Conservation (phyloP, 805 yeast genomes). For the Suhomyces emberorum region DNA sequence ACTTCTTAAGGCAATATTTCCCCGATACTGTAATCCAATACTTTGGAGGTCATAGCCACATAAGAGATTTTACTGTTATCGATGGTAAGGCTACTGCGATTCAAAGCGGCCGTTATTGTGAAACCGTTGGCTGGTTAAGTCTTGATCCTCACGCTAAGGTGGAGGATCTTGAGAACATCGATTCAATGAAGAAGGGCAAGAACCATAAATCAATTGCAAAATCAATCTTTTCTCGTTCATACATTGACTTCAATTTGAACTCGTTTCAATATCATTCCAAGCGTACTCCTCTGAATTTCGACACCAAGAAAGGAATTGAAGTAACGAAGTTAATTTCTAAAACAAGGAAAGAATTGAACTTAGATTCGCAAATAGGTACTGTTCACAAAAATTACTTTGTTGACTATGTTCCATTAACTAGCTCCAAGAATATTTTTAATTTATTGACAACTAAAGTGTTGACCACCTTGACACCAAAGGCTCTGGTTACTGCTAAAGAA, state of each 20-base stretch:
- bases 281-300: slow-evolving; percentile 34
- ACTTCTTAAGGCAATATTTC: slow-evolving; percentile 50
- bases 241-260: slow-evolving; percentile 76
- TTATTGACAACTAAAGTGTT: slow-evolving; percentile 58
- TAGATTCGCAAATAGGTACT: slow-evolving; percentile 58
- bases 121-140: slow-evolving; percentile 87
- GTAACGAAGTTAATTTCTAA: slow-evolving; percentile 44
- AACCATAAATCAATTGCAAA: neutral
- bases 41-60: slow-evolving; percentile 93
- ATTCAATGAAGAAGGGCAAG: slow-evolving; percentile 1
- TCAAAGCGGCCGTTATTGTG: slow-evolving; percentile 93
- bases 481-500: slow-evolving; percentile 15
- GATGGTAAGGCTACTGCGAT: slow-evolving; percentile 70
- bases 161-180: slow-evolving; percentile 8
- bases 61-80: slow-evolving; percentile 72
- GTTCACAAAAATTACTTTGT: slow-evolving; percentile 68
- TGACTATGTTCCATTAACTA: slow-evolving; percentile 56
- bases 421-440: slow-evolving; percentile 51
- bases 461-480: slow-evolving; percentile 36
- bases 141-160: slow-evolving; percentile 29
- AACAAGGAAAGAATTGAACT: slow-evolving; percentile 46
- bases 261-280: slow-evolving; percentile 66
- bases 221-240: slow-evolving; percentile 50
- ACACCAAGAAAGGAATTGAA: slow-evolving; percentile 52
- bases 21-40: slow-evolving; percentile 72